Base-by-base conservation (phyloP, 805 yeast species). In the Brettanomyces custersianus region DNA sequence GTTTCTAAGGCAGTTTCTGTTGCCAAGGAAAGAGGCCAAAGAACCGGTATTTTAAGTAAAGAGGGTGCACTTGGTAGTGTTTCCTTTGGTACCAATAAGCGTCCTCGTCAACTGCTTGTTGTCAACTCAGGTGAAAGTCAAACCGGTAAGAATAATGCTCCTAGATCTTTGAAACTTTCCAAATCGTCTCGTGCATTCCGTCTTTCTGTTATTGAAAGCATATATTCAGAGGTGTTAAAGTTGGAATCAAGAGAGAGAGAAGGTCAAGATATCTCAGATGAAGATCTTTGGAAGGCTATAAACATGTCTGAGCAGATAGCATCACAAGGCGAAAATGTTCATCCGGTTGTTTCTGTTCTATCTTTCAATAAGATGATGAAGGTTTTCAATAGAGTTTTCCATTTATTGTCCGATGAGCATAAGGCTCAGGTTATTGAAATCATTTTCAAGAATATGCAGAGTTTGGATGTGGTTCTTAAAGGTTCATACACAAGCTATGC, bases 1-100 rank as follows among this genome's bases (percentile, higher is more conserved):
- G 95, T 90, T 36, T 94, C 87, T 53, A 85, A 83, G 51, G 97
- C 97, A 12, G 96, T 90, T 13, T 83, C 90, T 37, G 90, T 85
- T 27, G 98, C 96, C 18, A 84, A 85, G 55, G 95, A 86, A 51
- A 67, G 69, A 44, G 72, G 73, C 33, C 81, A 85, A 36, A 78
- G 78, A 60, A 63, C 70, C 26, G 75, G 74, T 47, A 74, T 76
- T 21, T 66, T 70, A 30, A 65, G 66, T 33, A 72, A 72, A 50
- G 95, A 80, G 51, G 96, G 95, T 49, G 92, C 95, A 2, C 67
- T 90, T 40, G 96, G 97, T 47, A 84, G 80, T 60, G 81, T 87
- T 39, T 74, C 88, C 10, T 68, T 77, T 47, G 80, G 85, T 29
- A 72, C 78, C 20, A 84, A 86, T 48, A 86, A 83, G 55, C 80